These are phyloP conservation scores for Grosmannia penicillata DNA, from an alignment of 2,329 filamentous ascomycete species.

Conservation along the genomic window DNA sequence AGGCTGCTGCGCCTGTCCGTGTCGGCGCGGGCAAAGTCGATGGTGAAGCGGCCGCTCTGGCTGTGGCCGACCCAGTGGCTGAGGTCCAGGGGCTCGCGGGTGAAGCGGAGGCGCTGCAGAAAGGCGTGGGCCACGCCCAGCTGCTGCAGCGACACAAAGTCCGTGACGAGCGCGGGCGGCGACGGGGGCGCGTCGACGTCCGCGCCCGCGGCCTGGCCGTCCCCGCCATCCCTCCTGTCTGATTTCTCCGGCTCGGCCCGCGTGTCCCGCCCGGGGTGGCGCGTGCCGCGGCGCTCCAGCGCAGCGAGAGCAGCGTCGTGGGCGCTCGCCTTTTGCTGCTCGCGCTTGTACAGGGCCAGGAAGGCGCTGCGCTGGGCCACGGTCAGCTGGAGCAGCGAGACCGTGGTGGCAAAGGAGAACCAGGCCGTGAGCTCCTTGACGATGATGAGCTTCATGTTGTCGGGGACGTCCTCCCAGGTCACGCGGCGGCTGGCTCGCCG, in stretches of 20 bases:
- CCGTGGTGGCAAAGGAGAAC: conserved; percentile 1
- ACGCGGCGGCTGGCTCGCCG: background rate
- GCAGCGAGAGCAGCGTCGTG: background rate
- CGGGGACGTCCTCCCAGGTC: conserved; percentile 5
- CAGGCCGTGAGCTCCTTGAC: conserved; percentile 7
- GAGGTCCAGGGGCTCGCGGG: conserved; percentile 1
- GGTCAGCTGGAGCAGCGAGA: conserved; percentile 3
- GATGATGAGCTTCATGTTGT: conserved; percentile 9
- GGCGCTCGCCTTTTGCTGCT: conserved; percentile 1
- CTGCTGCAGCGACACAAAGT: conserved; percentile 3
- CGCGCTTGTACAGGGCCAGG: conserved; percentile 4
- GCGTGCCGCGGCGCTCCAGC: background rate
- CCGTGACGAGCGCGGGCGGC: background rate
- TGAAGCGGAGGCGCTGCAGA: conserved; percentile 4
- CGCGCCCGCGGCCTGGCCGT: background rate
- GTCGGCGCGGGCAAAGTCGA: background rate
- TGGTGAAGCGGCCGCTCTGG: conserved; percentile 4
- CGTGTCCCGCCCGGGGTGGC: background rate
- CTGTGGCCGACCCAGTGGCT: conserved; percentile 5
- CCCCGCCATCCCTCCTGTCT: too few relatives aligned
- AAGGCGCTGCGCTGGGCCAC: conserved; percentile 2
- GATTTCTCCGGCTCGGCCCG: too few relatives aligned
- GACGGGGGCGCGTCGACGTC: background rate
- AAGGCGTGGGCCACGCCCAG: conserved; percentile 3
- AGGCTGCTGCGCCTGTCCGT: too few relatives aligned